These are phyloP conservation scores for Agrostemma githago DNA, from an alignment of 148 eudicot species.

Conservation along the genomic window DNA sequence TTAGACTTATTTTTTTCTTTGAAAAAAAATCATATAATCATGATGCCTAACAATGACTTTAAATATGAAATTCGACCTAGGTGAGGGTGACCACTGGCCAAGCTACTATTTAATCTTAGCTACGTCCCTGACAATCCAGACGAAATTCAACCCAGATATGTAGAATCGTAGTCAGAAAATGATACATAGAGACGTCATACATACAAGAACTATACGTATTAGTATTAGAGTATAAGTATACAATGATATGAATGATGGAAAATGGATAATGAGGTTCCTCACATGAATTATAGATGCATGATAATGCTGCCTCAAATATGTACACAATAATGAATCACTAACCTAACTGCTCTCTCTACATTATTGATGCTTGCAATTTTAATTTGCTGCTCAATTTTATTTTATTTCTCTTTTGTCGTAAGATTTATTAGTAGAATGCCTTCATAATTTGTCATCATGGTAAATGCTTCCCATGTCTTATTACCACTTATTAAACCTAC, in stretches of 20 bases:
- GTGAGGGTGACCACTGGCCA: too few species aligned
- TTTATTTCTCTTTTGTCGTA: slow-evolving; percentile 1
- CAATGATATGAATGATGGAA: background rate
- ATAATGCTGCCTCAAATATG: slow-evolving; percentile 21
- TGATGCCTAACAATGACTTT: too few species aligned
- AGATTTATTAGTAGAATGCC: background rate
- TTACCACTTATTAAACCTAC: background rate
- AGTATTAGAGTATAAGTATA: background rate
- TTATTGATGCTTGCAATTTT: slow-evolving; percentile 12
- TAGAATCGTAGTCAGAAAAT: background rate
- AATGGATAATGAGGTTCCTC: slow-evolving; percentile 10
- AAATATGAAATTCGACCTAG: too few species aligned
- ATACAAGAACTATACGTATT: too few species aligned
- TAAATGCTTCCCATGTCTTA: background rate
- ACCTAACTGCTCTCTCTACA: slow-evolving; percentile 20
- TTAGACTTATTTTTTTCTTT: too few species aligned
- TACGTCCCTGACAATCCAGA: too few species aligned
- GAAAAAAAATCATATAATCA: too few species aligned
- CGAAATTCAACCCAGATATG: too few species aligned
- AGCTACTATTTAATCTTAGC: too few species aligned
- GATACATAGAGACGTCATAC: background rate
- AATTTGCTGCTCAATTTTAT: slow-evolving; percentile 1
- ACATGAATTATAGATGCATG: slow-evolving; percentile 16
- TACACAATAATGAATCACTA: slow-evolving; percentile 17
- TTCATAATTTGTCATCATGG: slow-evolving; percentile 21